These are phyloP conservation scores for Ophiostoma tasmaniense DNA, from an alignment of 2,329 filamentous ascomycete genomes.

Conservation along the genomic window DNA sequence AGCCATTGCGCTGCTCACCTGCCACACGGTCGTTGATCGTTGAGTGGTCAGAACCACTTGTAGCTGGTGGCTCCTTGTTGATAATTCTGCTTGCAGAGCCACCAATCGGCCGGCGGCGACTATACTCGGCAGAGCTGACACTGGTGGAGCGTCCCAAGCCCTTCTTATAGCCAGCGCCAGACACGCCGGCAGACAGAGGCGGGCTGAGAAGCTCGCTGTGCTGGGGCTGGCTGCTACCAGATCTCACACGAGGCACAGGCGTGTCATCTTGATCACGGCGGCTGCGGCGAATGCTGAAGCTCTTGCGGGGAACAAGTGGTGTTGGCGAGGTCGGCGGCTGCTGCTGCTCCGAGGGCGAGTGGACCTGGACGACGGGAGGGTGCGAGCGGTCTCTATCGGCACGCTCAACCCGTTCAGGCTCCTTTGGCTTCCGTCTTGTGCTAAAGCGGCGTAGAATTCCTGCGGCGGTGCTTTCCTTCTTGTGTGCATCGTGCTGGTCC, in stretches of 20 bases:
- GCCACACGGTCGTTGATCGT: slow-evolving; percentile 42
- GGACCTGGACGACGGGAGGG: slow-evolving; percentile 68
- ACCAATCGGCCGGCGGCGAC: slow-evolving; percentile 47
- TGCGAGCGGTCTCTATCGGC: slow-evolving; percentile 57
- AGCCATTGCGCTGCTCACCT: slow-evolving; percentile 36
- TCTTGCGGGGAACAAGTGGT: slow-evolving; percentile 56
- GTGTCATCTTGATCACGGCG: slow-evolving; percentile 47
- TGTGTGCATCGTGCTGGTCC: slow-evolving; percentile 54
- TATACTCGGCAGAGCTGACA: slow-evolving; percentile 79
- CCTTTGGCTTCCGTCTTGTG: slow-evolving; percentile 64
- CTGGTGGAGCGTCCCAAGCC: slow-evolving; percentile 80
- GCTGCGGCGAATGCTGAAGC: slow-evolving; percentile 69
- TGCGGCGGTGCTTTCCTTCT: slow-evolving; percentile 80
- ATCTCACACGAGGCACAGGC: slow-evolving; percentile 39
- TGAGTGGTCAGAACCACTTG: slow-evolving; percentile 73
- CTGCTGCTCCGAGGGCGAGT: slow-evolving; percentile 55
- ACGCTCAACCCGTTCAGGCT: slow-evolving; percentile 53
- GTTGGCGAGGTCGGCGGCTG: background rate
- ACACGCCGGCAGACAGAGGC: slow-evolving; percentile 52
- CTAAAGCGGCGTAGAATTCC: slow-evolving; percentile 84
- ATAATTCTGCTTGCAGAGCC: slow-evolving; percentile 32
- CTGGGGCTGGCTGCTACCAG: slow-evolving; percentile 58
- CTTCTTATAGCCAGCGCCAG: slow-evolving; percentile 51
- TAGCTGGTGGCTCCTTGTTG: slow-evolving; percentile 61
- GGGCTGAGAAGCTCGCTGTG: slow-evolving; percentile 73